Conservation (phyloP, 331 rosid species). For the Quercus phellos region DNA sequence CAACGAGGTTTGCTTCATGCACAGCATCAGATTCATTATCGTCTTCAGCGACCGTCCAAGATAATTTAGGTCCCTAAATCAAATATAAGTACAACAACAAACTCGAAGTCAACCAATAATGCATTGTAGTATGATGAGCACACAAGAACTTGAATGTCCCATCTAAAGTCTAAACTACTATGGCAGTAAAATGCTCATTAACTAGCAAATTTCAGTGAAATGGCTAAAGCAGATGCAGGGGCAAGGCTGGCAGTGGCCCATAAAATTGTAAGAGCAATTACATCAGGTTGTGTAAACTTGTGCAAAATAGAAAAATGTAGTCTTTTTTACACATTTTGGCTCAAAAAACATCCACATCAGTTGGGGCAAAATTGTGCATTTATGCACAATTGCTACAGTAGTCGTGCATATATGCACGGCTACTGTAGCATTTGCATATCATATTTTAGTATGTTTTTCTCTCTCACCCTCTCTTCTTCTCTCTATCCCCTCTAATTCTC, state of each 20-base stretch:
- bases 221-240: not conserved
- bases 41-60: conserved; percentile 66
- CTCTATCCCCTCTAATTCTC: too few relatives aligned
- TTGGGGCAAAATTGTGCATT: too few relatives aligned
- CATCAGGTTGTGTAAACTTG: too few relatives aligned
- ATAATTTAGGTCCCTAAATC: conserved; percentile 66
- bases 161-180: not conserved
- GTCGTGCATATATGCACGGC: too few relatives aligned
- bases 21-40: conserved; percentile 21
- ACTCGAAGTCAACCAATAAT: not conserved
- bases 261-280: not conserved
- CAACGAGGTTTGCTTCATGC: conserved; percentile 24
- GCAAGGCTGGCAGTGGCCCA: not conserved
- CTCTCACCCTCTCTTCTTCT: too few relatives aligned
- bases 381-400: too few relatives aligned
- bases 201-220: not conserved
- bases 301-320: too few relatives aligned
- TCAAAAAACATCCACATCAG: too few relatives aligned
- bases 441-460: too few relatives aligned
- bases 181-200: too few relatives aligned
- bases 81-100: not conserved
- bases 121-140: not conserved
- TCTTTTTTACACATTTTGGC: too few relatives aligned
- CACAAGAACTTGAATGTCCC: not conserved
- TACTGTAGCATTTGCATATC: too few relatives aligned